These are phyloP conservation scores for Bjerkandera adusta DNA, from an alignment of 1,284 basidiomycete species.

Conservation along the genomic window DNA sequence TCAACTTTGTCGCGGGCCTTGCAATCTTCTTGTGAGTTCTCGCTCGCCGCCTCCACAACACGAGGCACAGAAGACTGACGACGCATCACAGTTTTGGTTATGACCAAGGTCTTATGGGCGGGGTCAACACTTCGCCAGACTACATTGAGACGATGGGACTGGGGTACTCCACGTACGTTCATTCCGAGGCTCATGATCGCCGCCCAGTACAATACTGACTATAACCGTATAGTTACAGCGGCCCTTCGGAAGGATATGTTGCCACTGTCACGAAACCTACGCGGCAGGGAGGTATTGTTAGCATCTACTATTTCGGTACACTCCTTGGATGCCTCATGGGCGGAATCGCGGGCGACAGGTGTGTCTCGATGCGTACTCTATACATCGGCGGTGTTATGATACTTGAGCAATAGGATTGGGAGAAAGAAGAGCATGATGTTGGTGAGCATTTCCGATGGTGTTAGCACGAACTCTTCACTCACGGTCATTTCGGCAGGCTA, in stretches of 20 bases:
- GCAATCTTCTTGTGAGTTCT: constrained; percentile 47
- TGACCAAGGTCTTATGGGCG: constrained; percentile 58
- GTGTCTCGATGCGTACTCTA: constrained; percentile 6
- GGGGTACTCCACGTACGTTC: constrained; percentile 36
- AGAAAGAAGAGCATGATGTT: constrained; percentile 44
- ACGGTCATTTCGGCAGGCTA: constrained; percentile 31
- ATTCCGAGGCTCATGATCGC: too few relatives aligned
- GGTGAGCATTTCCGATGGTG: constrained; percentile 20
- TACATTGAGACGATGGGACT: constrained; percentile 44
- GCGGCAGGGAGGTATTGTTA: constrained; percentile 50
- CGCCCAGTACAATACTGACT: constrained; percentile 4
- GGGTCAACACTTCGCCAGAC: constrained; percentile 48
- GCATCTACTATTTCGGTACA: constrained; percentile 49
- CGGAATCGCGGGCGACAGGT: constrained; percentile 41
- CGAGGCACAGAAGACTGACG: neutral
- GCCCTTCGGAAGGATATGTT: constrained; percentile 43
- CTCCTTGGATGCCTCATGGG: constrained; percentile 48
- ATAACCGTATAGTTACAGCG: constrained; percentile 33
- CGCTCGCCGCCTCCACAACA: too few relatives aligned
- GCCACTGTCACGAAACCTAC: constrained; percentile 49
- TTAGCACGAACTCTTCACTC: neutral
- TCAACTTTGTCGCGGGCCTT: constrained; percentile 40
- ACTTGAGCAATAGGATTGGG: constrained; percentile 33
- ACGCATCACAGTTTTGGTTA: constrained; percentile 42
- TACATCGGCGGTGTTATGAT: neutral